phyloP scores from a whole-genome alignment of 2,329 filamentous ascomycete genomes.

The Penicillium rolfsii region DNA sequence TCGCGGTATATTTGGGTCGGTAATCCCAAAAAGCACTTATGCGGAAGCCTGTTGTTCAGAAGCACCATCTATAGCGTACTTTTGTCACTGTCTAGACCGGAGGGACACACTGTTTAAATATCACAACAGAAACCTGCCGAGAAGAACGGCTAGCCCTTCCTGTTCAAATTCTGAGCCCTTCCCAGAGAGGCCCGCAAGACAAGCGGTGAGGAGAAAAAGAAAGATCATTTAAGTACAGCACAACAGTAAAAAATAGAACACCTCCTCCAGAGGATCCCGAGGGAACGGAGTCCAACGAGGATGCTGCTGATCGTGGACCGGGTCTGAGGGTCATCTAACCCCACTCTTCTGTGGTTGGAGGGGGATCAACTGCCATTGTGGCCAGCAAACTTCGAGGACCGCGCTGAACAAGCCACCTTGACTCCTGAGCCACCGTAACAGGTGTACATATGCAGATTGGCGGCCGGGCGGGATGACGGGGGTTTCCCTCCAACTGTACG shows the following conservation, averaged over 20 bases:
- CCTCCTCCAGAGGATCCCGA: conserved; percentile 25
- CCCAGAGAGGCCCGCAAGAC: conserved; percentile 15
- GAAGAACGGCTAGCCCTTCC: neutral
- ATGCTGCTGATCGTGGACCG: conserved; percentile 25
- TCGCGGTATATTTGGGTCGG: neutral
- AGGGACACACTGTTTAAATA: neutral
- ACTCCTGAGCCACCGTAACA: conserved; percentile 16
- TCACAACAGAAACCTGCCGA: conserved; percentile 17
- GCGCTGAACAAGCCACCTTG: conserved; percentile 24
- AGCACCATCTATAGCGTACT: conserved; percentile 3
- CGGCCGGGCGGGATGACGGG: conserved; percentile 2
- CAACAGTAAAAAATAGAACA: conserved; percentile 6
- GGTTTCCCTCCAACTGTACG: conserved; percentile 9
- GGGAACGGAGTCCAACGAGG: conserved; percentile 28
- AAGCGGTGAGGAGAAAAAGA: conserved; percentile 27
- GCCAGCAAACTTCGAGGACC: conserved; percentile 12
- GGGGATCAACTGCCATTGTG: conserved; percentile 13
- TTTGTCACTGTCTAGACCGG: conserved; percentile 6
- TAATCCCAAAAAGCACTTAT: neutral
- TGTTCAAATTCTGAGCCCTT: neutral
- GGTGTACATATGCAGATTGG: conserved; percentile 16
- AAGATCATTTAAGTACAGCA: neutral
- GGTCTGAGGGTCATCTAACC: conserved; percentile 18
- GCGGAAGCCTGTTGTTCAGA: neutral
- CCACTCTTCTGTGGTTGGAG: conserved; percentile 16